Percentiles rank a stretch among this genome's conserved stretches.
These are phyloP conservation scores for Phytopythium helicoides DNA, from an alignment of 352 stramenopile species.

Conservation along the genomic window DNA sequence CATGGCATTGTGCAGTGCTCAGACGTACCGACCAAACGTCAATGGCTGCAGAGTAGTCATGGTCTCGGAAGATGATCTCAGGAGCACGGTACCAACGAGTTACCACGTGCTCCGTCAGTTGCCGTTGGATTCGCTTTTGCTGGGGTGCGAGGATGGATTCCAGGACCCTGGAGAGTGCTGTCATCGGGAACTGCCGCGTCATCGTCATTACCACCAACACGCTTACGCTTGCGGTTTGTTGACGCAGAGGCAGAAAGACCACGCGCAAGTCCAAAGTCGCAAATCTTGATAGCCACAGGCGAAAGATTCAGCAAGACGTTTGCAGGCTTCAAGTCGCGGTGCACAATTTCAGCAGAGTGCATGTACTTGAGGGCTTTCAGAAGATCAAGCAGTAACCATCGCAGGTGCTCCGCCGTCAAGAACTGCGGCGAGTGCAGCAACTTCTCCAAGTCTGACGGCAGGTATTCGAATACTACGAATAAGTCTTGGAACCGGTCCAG, in stretches of 20 bases:
- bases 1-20: too few species aligned
- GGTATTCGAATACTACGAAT: slow-evolving; percentile 86
- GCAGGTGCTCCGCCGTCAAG: slow-evolving; percentile 77
- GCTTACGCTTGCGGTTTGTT: slow-evolving; percentile 60
- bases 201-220: slow-evolving; percentile 28
- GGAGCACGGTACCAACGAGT: slow-evolving; percentile 95
- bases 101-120: slow-evolving; percentile 95
- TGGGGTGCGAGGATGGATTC: slow-evolving; percentile 71
- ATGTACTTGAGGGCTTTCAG: slow-evolving; percentile 90
- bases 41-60: slow-evolving; percentile 87
- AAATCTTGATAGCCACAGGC: slow-evolving; percentile 86
- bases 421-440: slow-evolving; percentile 85
- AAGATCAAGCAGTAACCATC: slow-evolving; percentile 82
- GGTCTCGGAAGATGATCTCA: slow-evolving; percentile 93
- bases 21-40: slow-evolving; percentile 86
- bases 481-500: slow-evolving; percentile 76
- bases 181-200: slow-evolving; percentile 53
- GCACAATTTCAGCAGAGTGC: slow-evolving; percentile 87
- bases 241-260: slow-evolving; percentile 65
- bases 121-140: slow-evolving; percentile 81
- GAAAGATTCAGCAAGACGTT: slow-evolving; percentile 88
- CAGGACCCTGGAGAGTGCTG: slow-evolving; percentile 53
- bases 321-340: slow-evolving; percentile 85
- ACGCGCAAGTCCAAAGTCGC: slow-evolving; percentile 78
- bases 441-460: slow-evolving; percentile 84